Percentiles rank a stretch among this genome's conserved stretches.
Conservation (phyloP, 768 basidiomycete species). For the Daedaleopsis nitida region DNA sequence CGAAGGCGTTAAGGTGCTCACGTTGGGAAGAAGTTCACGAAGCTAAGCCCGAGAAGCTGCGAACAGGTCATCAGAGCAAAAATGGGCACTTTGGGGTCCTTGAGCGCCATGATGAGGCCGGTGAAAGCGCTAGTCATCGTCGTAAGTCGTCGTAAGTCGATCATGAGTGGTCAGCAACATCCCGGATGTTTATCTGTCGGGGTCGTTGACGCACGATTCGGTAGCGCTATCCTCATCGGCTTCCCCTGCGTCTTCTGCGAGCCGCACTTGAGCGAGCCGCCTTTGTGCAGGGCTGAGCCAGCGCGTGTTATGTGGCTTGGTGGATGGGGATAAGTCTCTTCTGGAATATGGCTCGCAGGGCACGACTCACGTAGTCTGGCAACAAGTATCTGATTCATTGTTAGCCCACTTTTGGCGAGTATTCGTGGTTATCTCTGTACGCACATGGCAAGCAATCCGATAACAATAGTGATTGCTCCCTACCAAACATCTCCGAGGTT, state of each 20-base stretch:
- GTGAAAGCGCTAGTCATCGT: constrained; percentile 40
- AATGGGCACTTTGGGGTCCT: constrained; percentile 54
- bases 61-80: constrained; percentile 55
- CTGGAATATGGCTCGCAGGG: background rate
- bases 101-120: constrained; percentile 58
- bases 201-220: constrained; percentile 50
- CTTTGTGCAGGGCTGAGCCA: constrained; percentile 56
- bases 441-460: constrained; percentile 58
- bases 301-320: constrained; percentile 59
- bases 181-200: background rate
- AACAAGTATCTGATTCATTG: constrained; percentile 48
- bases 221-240: constrained; percentile 58
- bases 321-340: background rate
- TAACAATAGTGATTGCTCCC: constrained; percentile 63
- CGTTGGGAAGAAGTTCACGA: constrained; percentile 63
- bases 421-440: background rate
- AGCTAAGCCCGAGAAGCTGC: constrained; percentile 57
- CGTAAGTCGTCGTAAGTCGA: background rate
- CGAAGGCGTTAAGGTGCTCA: constrained; percentile 21
- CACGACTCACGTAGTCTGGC: constrained; percentile 54
- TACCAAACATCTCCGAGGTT: constrained; percentile 28
- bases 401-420: background rate
- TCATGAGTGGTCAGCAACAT: background rate
- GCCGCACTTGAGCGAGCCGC: constrained; percentile 63
- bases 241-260: constrained; percentile 70